Evolutionary conservation across 441 rosid species (phyloP), one percentile per base, ranked within the genome.

Genomic region (Euphorbia schlechtendalii): DNA sequence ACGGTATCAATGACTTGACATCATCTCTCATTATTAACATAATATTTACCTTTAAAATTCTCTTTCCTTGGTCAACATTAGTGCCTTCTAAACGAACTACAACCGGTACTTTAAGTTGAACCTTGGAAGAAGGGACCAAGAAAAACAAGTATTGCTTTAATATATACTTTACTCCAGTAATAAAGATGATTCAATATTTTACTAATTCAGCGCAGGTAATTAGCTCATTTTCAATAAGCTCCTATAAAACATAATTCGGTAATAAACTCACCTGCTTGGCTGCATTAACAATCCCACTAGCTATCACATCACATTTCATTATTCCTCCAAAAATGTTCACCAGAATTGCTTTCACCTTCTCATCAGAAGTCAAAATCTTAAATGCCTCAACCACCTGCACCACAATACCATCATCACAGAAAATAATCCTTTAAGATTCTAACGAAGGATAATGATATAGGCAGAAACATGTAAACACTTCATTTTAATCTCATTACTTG

Each of bases 61-160:
- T 85, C 84, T 94, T 94, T 64, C 99, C 99, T 75, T 87, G 99
- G 55, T 90, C 99, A 8, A 91, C 99, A 71, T 94, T 94, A 13
- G 99, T 91, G 51, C 99, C 99, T 77, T 94, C 98, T 7, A 94
- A 83, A 48, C 98, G 96, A 73, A 94, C 99, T 73, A 94, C 96
- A 65, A 94, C 98, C 5, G 99, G 99, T 67, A 91, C 99, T 78
- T 94, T 91, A 22, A 94, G 84, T 15, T 86, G 68, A 61, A 94
- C 99, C 99, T 93, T n/a, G 6, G 34, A 32, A 45, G 0, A 63
- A 25, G 43, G 55, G 51, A 18, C 53, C 34, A 21, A 9, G 15
- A 8, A 32, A 32, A 69, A 36, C 61, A 53, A 27, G 2, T 11
- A 40, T 40, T 13, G 59, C 13, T n/a, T 53, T 38, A 63, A 65